A percentile compares a stretch with the other conserved stretches of the same genome.
Conservation (phyloP, 805 yeast species). For the Lachancea nothofagi region DNA sequence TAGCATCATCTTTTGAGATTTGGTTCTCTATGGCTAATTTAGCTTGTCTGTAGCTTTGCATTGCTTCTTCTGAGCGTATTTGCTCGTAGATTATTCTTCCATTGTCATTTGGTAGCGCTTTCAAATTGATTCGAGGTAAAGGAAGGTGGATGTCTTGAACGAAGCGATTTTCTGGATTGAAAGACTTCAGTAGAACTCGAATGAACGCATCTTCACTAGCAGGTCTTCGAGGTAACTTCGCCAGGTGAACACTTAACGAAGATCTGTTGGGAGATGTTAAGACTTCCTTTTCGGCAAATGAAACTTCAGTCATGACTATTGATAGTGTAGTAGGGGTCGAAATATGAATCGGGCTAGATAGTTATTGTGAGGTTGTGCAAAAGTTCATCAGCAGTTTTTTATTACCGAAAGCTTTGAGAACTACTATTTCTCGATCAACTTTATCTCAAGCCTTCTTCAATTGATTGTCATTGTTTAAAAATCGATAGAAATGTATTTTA, state of each 20-base stretch:
- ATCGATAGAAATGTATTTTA: constrained; percentile 6
- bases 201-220: constrained; percentile 17
- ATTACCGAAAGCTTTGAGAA: no score
- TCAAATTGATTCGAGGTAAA: constrained; percentile 10
- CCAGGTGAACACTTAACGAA: constrained; percentile 20
- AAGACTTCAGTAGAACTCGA: constrained; percentile 15
- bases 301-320: no score
- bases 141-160: constrained; percentile 12
- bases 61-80: background rate
- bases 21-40: background rate
- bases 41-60: background rate
- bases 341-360: no score
- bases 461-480: no score
- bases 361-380: no score
- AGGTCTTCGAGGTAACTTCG: constrained; percentile 26
- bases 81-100: background rate
- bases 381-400: no score
- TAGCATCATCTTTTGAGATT: background rate
- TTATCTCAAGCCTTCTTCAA: no score
- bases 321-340: no score
- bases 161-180: constrained; percentile 18
- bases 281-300: no score
- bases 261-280: no score
- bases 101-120: constrained; percentile 4
- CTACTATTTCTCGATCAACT: no score